Evolutionary conservation across 768 basidiomycete species (phyloP), one percentile per base, ranked within the genome.

Genomic region (Nidularia sp.): DNA sequence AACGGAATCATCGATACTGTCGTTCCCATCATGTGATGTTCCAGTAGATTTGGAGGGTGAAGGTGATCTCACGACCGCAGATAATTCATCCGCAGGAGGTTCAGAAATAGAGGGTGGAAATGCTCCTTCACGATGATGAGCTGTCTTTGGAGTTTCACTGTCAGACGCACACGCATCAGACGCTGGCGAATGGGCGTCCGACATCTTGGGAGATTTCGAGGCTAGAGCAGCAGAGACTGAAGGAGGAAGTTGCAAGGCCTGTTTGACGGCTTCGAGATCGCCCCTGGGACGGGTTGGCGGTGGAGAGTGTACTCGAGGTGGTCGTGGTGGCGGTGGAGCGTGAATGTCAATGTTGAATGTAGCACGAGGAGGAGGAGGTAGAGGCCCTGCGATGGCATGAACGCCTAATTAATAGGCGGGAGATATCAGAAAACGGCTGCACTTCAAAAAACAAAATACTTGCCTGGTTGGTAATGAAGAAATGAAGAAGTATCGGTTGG

Each of bases 361-460:
- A 15, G 83, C 76, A 53, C 83, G 73, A 2, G 88, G 86, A 6
- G 86, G 87, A 33, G 81, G 80, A 31, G 88, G 87, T 53, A 87
- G 73, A 45, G 88, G 88, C 3, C 86, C 85, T 41, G 87, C 88
- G 22, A 78, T 88, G 5, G 86, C 75, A 66, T 90, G 85, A 1
- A 85, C 59, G 47, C 80, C 78, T 73, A 58, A 39, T 29, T 57
- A 53, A 33, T 47, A 48, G n/a, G n/a, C n/a, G n/a, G 33, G 42
- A 29, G 32, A 5, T n/a, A 35, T 13, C 44, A 49, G 25, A 18
- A n/a, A 49, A 13, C 36, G 43, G 36, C 12, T 33, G 39, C 36
- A 45, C 43, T 34, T 9, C 47, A 33, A 29, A 52, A 25, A 39
- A 31, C 13, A 45, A 35, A 34, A 39, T 25, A 62, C 71, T 56